Evolutionary conservation across 768 basidiomycete genomes (phyloP), one percentile per base, ranked within the genome.

Genomic region (Chalciporus pseudorubinellus): DNA sequence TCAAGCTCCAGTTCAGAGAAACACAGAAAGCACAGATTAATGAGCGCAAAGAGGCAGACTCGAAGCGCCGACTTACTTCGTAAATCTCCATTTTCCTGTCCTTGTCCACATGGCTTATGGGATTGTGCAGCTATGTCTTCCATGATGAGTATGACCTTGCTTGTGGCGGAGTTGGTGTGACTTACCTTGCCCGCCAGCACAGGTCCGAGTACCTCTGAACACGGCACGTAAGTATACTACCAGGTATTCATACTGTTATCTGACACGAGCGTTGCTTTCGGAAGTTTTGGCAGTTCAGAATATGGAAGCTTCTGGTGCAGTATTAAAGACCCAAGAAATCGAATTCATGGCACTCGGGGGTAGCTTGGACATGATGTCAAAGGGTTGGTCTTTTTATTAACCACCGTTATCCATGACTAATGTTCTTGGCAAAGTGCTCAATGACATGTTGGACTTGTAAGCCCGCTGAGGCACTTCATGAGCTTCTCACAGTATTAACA

Each of bases 341-440:
- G 93, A 97, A 73, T 93, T 94, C 63, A 84, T 83, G 60, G 94
- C 90, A 6, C 76, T 94, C 16, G 83, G 84, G 59, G 88, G 88
- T 2, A 88, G 85, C 60, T 70, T 94, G 44, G 84, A 81, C 50
- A 90, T 91, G 86, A 94, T 94, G 93, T 83, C 84, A 33, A 89
- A 91, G 76, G 87, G 87, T 79, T 34, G 34, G 73, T 19, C 29
- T 39, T 38, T 18, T 57, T 13, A 34, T 48, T 36, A 39, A 39
- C 8, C 21, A 52, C 18, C 50, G 40, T 16, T 21, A 20, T 4
- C 11, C 18, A 26, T 40, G 12, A 40, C 44, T 52, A 18, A 63
- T 39, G 40, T 54, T 48, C 26, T n/a, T 51, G 16, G 31, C 34
- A 16, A 55, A 85, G 86, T 89, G 8, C 72, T 89, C 31, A 89